Conservation (phyloP, 331 rosid species). For the Quercus lobata region DNA sequence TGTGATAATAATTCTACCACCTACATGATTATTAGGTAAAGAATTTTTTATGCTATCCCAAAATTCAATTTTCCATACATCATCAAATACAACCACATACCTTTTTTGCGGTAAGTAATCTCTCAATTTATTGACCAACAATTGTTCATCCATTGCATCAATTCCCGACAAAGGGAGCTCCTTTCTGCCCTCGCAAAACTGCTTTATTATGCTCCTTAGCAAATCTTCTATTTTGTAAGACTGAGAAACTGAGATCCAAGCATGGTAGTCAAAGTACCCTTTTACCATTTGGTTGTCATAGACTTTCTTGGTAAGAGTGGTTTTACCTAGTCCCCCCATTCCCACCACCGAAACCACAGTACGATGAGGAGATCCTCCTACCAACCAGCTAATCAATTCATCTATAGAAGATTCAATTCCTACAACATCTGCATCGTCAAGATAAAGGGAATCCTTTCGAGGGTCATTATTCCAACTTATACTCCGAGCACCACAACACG, state of each 20-base stretch:
- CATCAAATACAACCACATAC: slow-evolving; percentile 27
- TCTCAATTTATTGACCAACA: not conserved
- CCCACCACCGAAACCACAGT: slow-evolving; percentile 2
- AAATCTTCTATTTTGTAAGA: not conserved
- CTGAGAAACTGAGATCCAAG: slow-evolving; percentile 13
- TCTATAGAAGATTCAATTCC: not conserved
- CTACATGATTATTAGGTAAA: not conserved
- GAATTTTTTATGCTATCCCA: slow-evolving; percentile 12
- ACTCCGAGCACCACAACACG: not conserved
- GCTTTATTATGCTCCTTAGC: not conserved
- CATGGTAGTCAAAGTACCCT: not conserved
- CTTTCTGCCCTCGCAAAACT: too few species aligned
- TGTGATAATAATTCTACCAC: slow-evolving; percentile 12
- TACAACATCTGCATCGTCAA: slow-evolving; percentile 6
- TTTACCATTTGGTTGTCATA: not conserved
- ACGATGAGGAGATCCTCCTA: not conserved
- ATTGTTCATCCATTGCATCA: not conserved
- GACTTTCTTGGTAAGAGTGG: not conserved
- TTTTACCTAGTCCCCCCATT: slow-evolving; percentile 10
- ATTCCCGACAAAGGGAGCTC: too few species aligned
- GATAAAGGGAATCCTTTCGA: not conserved
- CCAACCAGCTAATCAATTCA: not conserved
- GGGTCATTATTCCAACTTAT: not conserved
- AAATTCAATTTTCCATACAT: slow-evolving; percentile 9
- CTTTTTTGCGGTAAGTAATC: slow-evolving; percentile 4